These are phyloP conservation scores for Penicillium paradoxum DNA, from an alignment of 495 filamentous ascomycete species.

Conservation along the genomic window DNA sequence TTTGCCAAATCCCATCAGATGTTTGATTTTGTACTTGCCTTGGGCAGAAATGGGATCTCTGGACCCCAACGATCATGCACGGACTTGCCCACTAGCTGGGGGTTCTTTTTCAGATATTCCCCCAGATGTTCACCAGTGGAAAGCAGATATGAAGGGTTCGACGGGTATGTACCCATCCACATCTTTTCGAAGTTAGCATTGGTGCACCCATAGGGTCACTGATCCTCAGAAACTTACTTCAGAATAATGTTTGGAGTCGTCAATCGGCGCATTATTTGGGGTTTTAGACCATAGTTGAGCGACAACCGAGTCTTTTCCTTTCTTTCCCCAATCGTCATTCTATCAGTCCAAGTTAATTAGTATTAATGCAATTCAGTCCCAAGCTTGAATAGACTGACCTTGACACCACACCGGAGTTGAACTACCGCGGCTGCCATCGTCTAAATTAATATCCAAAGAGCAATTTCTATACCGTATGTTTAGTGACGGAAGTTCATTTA, in stretches of 20 bases:
- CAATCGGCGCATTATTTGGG: conserved; percentile 32
- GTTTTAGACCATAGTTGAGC: conserved; percentile 42
- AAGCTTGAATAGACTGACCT: conserved; percentile 20
- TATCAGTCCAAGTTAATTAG: conserved; percentile 8
- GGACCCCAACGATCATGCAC: conserved; percentile 59
- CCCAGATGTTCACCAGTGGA: conserved; percentile 59
- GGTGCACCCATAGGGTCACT: background rate
- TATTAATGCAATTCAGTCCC: background rate
- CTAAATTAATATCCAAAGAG: background rate
- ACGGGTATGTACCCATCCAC: conserved; percentile 81
- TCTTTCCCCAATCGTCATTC: conserved; percentile 49
- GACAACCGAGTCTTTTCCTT: conserved; percentile 39
- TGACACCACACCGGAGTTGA: conserved; percentile 40
- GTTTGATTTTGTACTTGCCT: conserved; percentile 37
- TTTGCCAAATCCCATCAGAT: background rate
- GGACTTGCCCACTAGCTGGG: conserved; percentile 59
- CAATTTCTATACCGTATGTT: too few species aligned
- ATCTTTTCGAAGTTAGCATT: conserved; percentile 39
- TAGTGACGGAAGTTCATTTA: too few species aligned
- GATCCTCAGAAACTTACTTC: conserved; percentile 28
- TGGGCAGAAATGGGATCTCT: conserved; percentile 71
- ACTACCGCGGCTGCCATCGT: conserved; percentile 35
- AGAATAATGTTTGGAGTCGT: conserved; percentile 42
- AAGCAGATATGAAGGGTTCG: conserved; percentile 59
- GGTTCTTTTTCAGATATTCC: conserved; percentile 60